Evolutionary conservation across 148 eudicot species (phyloP).

Genomic region (Vaccinium vitisidaea): DNA sequence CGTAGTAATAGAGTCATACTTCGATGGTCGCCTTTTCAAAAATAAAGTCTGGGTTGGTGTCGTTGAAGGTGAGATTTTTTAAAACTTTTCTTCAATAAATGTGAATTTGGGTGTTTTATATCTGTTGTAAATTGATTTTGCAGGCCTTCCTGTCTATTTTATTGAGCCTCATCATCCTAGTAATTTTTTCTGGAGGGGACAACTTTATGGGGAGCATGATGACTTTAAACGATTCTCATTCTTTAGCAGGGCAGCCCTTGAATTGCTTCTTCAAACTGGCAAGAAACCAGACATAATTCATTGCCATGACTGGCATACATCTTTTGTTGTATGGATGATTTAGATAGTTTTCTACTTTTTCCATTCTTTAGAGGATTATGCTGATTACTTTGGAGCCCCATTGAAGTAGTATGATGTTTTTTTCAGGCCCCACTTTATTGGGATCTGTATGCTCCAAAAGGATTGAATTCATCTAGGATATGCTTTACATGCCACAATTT

Average conservation of each 20-base stretch:
- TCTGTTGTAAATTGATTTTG: slow-evolving; percentile 19
- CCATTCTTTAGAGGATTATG: neutral
- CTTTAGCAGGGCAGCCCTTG: slow-evolving; percentile 96
- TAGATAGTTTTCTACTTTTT: slow-evolving; percentile 2
- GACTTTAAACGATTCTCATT: slow-evolving; percentile 93
- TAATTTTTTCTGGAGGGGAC: slow-evolving; percentile 92
- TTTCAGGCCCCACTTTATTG: slow-evolving; percentile 89
- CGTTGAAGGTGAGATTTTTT: slow-evolving; percentile 67
- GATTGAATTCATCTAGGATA: slow-evolving; percentile 86
- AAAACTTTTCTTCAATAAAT: neutral
- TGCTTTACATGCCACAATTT: slow-evolving; percentile 99
- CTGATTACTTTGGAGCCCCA: slow-evolving; percentile 9
- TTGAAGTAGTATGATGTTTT: neutral
- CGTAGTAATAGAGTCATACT: slow-evolving; percentile 76
- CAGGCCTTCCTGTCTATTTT: slow-evolving; percentile 97
- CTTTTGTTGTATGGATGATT: slow-evolving; percentile 71
- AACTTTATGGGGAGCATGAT: slow-evolving; percentile 88
- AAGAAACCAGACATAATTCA: slow-evolving; percentile 96
- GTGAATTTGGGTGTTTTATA: neutral
- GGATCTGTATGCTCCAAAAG: slow-evolving; percentile 90
- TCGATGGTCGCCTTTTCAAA: slow-evolving; percentile 73
- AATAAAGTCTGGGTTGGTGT: slow-evolving; percentile 92
- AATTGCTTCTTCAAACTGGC: slow-evolving; percentile 79
- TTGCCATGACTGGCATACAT: slow-evolving; percentile 99
- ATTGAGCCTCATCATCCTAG: slow-evolving; percentile 91